Conservation (phyloP, 371 early-diverging fungal genomes). For the Mucor piriformis region DNA sequence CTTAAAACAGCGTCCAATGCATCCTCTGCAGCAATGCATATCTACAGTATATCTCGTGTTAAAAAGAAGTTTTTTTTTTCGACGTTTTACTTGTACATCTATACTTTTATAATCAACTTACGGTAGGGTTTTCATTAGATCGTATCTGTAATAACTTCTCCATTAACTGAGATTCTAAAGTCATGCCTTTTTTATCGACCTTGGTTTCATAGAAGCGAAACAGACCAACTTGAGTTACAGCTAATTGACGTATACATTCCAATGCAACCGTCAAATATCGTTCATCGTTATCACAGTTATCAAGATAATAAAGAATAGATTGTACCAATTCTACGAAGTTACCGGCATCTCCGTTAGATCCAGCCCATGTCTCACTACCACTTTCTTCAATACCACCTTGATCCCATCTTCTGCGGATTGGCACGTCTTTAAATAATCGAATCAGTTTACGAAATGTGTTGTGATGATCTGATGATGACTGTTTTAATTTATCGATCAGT, state of each 20-base stretch:
- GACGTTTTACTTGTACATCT: neutral
- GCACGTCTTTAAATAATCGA: slow-evolving; percentile 42
- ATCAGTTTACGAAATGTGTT: slow-evolving; percentile 42
- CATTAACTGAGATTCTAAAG: slow-evolving; percentile 38
- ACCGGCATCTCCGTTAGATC: slow-evolving; percentile 41
- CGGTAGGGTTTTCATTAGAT: slow-evolving; percentile 37
- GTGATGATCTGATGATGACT: slow-evolving; percentile 5
- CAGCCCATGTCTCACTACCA: slow-evolving; percentile 48
- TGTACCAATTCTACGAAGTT: slow-evolving; percentile 50
- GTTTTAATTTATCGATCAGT: slow-evolving; percentile 41
- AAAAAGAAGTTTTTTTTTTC: neutral
- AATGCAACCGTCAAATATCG: slow-evolving; percentile 17
- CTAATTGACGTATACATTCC: slow-evolving; percentile 46
- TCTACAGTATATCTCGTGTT: slow-evolving; percentile 19
- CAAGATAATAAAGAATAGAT: slow-evolving; percentile 26
- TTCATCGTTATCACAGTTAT: neutral
- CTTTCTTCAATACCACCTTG: slow-evolving; percentile 45
- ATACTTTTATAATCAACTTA: slow-evolving; percentile 13
- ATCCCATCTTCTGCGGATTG: slow-evolving; percentile 47
- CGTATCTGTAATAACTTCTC: slow-evolving; percentile 35
- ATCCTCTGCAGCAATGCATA: slow-evolving; percentile 54
- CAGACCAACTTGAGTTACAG: slow-evolving; percentile 43
- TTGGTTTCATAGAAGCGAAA: slow-evolving; percentile 45
- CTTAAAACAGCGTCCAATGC: slow-evolving; percentile 46
- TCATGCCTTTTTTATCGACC: slow-evolving; percentile 38